phyloP scores from a whole-genome alignment of 2,329 filamentous ascomycete genomes.

The Fusarium solani-melongenae region DNA sequence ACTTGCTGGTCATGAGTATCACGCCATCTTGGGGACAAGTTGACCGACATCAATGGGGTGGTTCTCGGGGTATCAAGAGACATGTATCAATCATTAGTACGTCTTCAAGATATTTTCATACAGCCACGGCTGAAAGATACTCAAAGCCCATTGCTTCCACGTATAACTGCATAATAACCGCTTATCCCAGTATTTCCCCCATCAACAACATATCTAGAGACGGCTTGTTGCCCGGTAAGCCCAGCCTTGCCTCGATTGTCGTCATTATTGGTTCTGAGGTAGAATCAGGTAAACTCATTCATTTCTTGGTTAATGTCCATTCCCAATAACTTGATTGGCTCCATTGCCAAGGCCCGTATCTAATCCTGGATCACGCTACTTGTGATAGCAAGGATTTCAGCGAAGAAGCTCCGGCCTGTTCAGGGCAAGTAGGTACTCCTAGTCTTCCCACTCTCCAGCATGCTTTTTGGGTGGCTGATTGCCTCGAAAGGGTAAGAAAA shows the following conservation, averaged over 20 bases:
- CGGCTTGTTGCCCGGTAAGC: background rate
- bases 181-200: background rate
- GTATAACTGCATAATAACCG: background rate
- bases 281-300: background rate
- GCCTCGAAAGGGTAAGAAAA: background rate
- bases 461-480: background rate
- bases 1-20: background rate
- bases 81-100: background rate
- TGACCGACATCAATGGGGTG: background rate
- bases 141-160: background rate
- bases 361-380: background rate
- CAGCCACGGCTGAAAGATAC: conserved; percentile 1
- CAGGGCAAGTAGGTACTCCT: background rate
- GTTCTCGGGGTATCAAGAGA: background rate
- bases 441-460: background rate
- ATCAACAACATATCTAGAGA: background rate
- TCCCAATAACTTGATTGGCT: background rate
- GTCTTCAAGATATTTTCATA: background rate
- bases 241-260: background rate
- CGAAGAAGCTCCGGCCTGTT: background rate
- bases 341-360: background rate
- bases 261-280: background rate
- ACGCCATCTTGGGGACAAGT: background rate
- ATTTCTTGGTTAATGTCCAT: background rate
- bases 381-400: background rate